These are phyloP conservation scores for Cyberlindnera americana DNA, from an alignment of 805 yeast species.

Conservation along the genomic window DNA sequence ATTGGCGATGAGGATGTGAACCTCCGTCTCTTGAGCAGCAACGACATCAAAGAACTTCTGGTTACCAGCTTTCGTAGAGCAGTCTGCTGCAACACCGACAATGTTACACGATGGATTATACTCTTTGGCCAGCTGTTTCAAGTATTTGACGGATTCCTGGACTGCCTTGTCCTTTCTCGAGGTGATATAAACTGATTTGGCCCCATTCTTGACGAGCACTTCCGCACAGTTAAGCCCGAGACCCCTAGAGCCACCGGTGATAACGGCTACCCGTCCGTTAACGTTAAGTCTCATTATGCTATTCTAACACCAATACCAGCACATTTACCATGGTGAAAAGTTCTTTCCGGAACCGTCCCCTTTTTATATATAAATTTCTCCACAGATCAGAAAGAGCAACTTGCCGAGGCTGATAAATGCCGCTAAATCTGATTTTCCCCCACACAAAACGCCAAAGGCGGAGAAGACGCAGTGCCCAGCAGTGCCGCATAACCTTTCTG, in stretches of 20 bases:
- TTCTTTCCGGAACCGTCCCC: no score
- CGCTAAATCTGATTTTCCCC: no score
- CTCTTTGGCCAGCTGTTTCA: conserved; percentile 31
- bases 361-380: no score
- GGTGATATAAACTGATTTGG: conserved; percentile 55
- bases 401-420: conserved; percentile 2
- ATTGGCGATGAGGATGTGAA: conserved; percentile 67
- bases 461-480: no score
- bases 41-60: conserved; percentile 41
- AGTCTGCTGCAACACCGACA: conserved; percentile 54
- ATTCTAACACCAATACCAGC: no score
- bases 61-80: conserved; percentile 48
- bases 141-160: conserved; percentile 44
- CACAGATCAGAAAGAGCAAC: background rate
- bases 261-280: conserved; percentile 58
- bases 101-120: conserved; percentile 30
- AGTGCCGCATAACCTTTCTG: no score
- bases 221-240: conserved; percentile 69
- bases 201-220: conserved; percentile 58
- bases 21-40: conserved; percentile 35
- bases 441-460: no score
- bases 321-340: no score
- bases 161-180: conserved; percentile 64
- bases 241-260: conserved; percentile 77
- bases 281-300: conserved; percentile 33